Evolutionary conservation across 2,329 filamentous ascomycete genomes (phyloP).

Genomic region (Colletotrichum camelliae): DNA sequence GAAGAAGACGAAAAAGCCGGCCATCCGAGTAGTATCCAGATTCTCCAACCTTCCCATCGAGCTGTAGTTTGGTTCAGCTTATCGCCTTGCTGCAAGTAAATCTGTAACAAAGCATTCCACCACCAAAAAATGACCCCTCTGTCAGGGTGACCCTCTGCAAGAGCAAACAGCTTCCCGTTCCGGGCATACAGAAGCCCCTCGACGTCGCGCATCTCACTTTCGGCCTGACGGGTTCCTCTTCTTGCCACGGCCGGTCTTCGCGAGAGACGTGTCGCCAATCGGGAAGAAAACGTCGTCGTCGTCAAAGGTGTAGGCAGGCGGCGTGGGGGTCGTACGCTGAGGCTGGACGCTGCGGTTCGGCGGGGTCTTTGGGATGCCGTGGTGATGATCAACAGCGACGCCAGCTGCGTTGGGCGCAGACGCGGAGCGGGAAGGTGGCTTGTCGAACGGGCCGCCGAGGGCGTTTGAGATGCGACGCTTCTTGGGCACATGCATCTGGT

Average conservation of each 20-base stretch:
- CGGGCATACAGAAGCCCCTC: not conserved
- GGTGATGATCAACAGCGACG: not conserved
- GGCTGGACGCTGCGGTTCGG: not conserved
- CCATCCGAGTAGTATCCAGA: not conserved
- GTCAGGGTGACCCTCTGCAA: not conserved
- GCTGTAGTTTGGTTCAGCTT: not conserved
- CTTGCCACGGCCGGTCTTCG: not conserved
- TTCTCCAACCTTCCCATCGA: not conserved
- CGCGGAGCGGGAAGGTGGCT: not conserved
- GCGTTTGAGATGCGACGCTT: not conserved
- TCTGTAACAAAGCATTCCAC: not conserved
- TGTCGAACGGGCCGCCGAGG: not conserved
- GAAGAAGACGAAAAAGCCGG: not conserved
- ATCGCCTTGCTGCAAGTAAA: not conserved
- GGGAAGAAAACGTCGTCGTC: conserved; percentile 15
- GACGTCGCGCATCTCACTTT: not conserved
- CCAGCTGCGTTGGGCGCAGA: not conserved
- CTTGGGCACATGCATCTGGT: not conserved
- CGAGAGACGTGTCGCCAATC: not conserved
- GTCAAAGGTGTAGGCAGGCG: not conserved
- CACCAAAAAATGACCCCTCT: not conserved
- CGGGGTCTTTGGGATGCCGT: not conserved
- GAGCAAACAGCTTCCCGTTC: not conserved
- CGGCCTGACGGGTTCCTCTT: not conserved
- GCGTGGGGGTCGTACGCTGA: not conserved